These are phyloP conservation scores for Rugonectria rugulosa DNA, from an alignment of 2,329 filamentous ascomycete genomes.

Conservation along the genomic window DNA sequence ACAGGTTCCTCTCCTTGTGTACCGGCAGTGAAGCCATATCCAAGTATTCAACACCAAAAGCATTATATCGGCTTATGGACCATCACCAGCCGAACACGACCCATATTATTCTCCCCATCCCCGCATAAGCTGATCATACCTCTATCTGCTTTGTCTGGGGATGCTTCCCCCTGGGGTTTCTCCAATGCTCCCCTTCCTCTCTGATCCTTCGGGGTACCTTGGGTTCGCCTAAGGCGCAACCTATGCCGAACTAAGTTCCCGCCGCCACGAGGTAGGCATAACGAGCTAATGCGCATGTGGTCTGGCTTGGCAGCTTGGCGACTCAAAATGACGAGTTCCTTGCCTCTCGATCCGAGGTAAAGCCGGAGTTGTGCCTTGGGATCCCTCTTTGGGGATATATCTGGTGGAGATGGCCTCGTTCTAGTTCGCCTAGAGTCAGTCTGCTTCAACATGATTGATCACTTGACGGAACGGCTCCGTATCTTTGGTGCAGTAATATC, in stretches of 20 bases:
- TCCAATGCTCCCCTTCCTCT: not conserved
- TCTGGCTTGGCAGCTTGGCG: not conserved
- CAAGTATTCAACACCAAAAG: too few species aligned
- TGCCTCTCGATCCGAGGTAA: conserved; percentile 5
- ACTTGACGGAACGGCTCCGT: conserved; percentile 9
- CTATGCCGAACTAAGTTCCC: not conserved
- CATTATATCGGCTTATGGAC: not conserved
- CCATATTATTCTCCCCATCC: not conserved
- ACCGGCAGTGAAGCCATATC: conserved; percentile 4
- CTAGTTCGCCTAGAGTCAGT: conserved; percentile 6
- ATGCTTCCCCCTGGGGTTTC: not conserved
- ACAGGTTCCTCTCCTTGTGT: not conserved
- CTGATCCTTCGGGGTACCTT: too few species aligned
- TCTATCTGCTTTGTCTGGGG: not conserved
- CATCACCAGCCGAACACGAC: not conserved
- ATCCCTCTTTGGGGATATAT: conserved; percentile 1
- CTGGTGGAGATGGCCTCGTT: not conserved
- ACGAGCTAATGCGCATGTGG: not conserved
- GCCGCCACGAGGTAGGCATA: conserved; percentile 6
- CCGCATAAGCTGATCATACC: not conserved
- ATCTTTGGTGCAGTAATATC: not conserved
- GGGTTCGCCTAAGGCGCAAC: too few species aligned
- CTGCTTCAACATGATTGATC: not conserved
- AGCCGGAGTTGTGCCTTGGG: conserved; percentile 12
- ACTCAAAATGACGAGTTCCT: not conserved